Evolutionary conservation across 2,329 filamentous ascomycete species (phyloP), one percentile per base, ranked within the genome.

Genomic region (Diaporthe amygdali): DNA sequence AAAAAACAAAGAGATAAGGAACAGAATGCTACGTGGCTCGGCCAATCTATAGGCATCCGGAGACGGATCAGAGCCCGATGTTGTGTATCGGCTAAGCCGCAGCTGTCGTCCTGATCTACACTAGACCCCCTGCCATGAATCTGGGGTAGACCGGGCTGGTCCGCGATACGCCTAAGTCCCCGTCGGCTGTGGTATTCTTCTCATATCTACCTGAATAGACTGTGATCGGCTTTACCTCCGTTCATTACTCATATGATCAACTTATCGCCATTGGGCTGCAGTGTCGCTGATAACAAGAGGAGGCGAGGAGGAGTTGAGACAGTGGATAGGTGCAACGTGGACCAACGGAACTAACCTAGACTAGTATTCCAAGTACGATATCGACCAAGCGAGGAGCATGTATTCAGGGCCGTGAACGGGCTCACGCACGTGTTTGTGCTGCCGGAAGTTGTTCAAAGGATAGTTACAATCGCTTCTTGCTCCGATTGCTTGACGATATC

Each of bases 401-500:
- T 47, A 27, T 27, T 30, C 59, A 32, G 27, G 59, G 41, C 59
- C 41, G 41, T 63, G 41, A 63, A 47, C 39, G 41, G 59, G 59
- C 59, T 63, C 41, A 30, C 25, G 59, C 59, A 63, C 46, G 44
- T 47, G 41, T 22, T 22, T n/a, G 41, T 30, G 27, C 41, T 63
- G 59, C 59, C 59, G 59, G 39, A 47, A 17, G 27, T 14, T 46
- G 59, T 63, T n/a, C 59, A 63, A 30, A 41, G 47, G 59, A 63
- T 46, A 44, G 8, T 63, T 63, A 46, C 46, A 27, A 63, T 63
- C 41, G 59, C 59, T 34, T 47, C 41, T 47, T 41, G 27, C 12
- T 34, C 59, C 41, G 41, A 30, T 44, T 44, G 59, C 59, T 63
- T 47, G 59, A 63, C 59, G 59, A 63, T 63, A 63, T 63, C 59